These are phyloP conservation scores for Penicillium atrosanguineum DNA, from an alignment of 495 filamentous ascomycete species.

Conservation along the genomic window DNA sequence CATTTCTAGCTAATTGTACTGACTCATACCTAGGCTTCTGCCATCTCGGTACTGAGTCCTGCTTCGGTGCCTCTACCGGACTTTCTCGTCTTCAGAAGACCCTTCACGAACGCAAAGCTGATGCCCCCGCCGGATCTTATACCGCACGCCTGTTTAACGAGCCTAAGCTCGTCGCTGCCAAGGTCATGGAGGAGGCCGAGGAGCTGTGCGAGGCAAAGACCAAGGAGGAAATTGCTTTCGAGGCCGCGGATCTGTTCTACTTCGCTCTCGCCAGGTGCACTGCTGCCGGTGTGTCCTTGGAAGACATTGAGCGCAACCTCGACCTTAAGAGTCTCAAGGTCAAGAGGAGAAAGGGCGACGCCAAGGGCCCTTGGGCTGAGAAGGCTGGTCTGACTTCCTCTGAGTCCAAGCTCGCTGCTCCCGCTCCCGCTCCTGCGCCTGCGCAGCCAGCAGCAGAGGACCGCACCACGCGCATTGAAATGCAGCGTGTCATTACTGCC, in stretches of 20 bases:
- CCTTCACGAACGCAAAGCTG: constrained; percentile 69
- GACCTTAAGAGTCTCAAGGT: constrained; percentile 94
- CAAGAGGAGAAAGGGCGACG: constrained; percentile 85
- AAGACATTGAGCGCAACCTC: constrained; percentile 86
- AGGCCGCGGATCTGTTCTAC: constrained; percentile 93
- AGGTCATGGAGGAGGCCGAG: constrained; percentile 97
- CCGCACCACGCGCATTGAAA: constrained; percentile 66
- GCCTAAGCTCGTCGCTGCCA: constrained; percentile 81
- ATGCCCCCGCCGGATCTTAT: constrained; percentile 86
- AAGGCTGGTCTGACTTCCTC: constrained; percentile 64
- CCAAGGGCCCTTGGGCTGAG: constrained; percentile 84
- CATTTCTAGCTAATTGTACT: constrained; percentile 5
- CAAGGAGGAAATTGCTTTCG: constrained; percentile 83
- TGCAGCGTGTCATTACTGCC: constrained; percentile 73
- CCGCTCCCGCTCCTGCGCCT: constrained; percentile 41
- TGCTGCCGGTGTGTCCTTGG: constrained; percentile 73
- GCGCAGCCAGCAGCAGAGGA: constrained; percentile 39
- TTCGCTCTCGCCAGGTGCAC: constrained; percentile 90
- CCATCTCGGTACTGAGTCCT: constrained; percentile 85
- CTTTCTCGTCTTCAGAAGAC: constrained; percentile 84
- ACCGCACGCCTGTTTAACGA: constrained; percentile 91
- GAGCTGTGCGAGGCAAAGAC: constrained; percentile 84
- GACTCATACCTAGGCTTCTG: constrained; percentile 70
- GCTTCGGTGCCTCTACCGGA: constrained; percentile 82
- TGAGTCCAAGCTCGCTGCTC: constrained; percentile 34